These are phyloP conservation scores for Cornus controversa DNA, from an alignment of 148 eudicot genomes.

Conservation along the genomic window DNA sequence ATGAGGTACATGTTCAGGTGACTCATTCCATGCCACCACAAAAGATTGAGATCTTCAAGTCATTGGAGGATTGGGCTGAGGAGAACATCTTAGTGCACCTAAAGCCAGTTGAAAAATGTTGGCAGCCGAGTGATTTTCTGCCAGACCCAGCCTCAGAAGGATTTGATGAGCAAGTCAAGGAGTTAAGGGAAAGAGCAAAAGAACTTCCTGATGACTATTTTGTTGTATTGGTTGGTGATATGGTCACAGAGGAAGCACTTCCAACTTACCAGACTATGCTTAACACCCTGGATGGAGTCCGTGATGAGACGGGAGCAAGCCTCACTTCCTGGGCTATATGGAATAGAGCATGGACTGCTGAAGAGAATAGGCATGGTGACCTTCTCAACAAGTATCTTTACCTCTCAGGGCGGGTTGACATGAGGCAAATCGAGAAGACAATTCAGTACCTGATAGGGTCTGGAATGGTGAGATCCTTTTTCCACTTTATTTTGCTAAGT, in stretches of 20 bases:
- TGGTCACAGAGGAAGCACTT: slow-evolving; percentile 36
- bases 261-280: slow-evolving; percentile 37
- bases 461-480: slow-evolving; percentile 24
- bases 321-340: slow-evolving; percentile 31
- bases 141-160: slow-evolving; percentile 33
- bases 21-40: slow-evolving; percentile 36
- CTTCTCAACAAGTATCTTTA: slow-evolving; percentile 38
- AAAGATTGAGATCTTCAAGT: slow-evolving; percentile 27
- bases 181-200: slow-evolving; percentile 26
- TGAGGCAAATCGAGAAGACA: slow-evolving; percentile 35
- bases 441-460: slow-evolving; percentile 35
- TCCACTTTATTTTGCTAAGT: not conserved
- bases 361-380: slow-evolving; percentile 37
- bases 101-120: slow-evolving; percentile 28
- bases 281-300: slow-evolving; percentile 33
- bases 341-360: slow-evolving; percentile 38
- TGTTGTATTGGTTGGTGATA: slow-evolving; percentile 36
- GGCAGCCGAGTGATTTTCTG: slow-evolving; percentile 32
- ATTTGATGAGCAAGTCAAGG: slow-evolving; percentile 30
- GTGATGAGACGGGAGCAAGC: slow-evolving; percentile 38
- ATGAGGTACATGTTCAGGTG: slow-evolving; percentile 29
- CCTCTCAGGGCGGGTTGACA: slow-evolving; percentile 36
- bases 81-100: slow-evolving; percentile 28
- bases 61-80: slow-evolving; percentile 27
- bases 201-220: slow-evolving; percentile 35